Evolutionary conservation across 129 eudicot genomes (phyloP).

Genomic region (Tagetes erecta): DNA sequence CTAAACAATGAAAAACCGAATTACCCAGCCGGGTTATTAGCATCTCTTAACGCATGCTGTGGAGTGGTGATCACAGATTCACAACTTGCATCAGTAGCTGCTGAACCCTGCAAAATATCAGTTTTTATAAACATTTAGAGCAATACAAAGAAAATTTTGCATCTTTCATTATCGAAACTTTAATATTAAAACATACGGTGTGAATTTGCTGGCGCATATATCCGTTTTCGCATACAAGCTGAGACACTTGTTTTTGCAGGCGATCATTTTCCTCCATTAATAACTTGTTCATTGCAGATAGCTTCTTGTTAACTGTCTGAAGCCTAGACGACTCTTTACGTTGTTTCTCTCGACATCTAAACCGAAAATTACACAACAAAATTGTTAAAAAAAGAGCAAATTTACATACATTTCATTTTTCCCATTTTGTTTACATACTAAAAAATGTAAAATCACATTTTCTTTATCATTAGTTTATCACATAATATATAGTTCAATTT

Average conservation of each 20-base stretch:
- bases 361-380: background rate
- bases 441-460: background rate
- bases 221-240: constrained; percentile 84
- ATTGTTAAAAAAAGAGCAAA: background rate
- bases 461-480: background rate
- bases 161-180: background rate
- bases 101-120: background rate
- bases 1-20: background rate
- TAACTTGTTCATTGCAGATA: constrained; percentile 89
- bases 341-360: constrained; percentile 92
- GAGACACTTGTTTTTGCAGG: constrained; percentile 92
- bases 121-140: background rate
- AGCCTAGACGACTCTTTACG: constrained; percentile 76
- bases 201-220: constrained; percentile 80
- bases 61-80: constrained; percentile 77
- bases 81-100: constrained; percentile 66
- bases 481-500: background rate
- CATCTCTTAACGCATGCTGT: constrained; percentile 77
- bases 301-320: constrained; percentile 80
- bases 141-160: background rate
- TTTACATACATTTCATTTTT: background rate
- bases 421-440: background rate
- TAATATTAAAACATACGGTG: constrained; percentile 42
- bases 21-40: constrained; percentile 92
- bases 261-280: constrained; percentile 97